A percentile compares a stretch with the other conserved stretches of the same genome.
Conservation (phyloP, 2,329 filamentous ascomycete genomes). For the Fusarium sp. region DNA sequence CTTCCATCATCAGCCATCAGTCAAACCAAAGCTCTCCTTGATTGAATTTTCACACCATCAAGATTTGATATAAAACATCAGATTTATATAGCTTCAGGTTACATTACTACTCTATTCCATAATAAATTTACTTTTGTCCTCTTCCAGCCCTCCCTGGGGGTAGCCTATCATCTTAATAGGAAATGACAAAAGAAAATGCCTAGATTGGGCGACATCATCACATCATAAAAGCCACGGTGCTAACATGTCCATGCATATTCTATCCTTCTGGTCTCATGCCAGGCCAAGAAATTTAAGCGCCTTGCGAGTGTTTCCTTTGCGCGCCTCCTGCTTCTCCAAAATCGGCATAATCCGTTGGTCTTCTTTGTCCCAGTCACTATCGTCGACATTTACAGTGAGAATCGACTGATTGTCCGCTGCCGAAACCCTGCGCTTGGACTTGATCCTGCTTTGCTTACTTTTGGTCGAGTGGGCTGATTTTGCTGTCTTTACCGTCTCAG, state of each 20-base stretch:
- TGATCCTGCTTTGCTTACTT: constrained; percentile 44
- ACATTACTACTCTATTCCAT: constrained; percentile 23
- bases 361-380: constrained; percentile 57
- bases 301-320: constrained; percentile 58
- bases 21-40: not conserved
- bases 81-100: not conserved
- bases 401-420: constrained; percentile 45
- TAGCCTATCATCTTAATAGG: constrained; percentile 6
- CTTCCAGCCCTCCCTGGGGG: constrained; percentile 6
- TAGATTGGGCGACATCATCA: constrained; percentile 33
- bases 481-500: constrained; percentile 45
- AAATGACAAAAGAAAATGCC: constrained; percentile 28
- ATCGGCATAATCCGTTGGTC: constrained; percentile 64
- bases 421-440: constrained; percentile 39
- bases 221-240: constrained; percentile 28
- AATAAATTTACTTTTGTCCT: constrained; percentile 10
- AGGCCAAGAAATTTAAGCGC: constrained; percentile 64
- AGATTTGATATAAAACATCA: not conserved
- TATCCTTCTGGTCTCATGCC: constrained; percentile 35
- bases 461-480: constrained; percentile 46
- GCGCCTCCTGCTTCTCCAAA: constrained; percentile 48
- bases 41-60: not conserved
- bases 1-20: not conserved
- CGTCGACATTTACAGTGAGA: constrained; percentile 50
- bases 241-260: not conserved